Conservation (phyloP, 306 rosid species). For the Dryas drummondii region DNA sequence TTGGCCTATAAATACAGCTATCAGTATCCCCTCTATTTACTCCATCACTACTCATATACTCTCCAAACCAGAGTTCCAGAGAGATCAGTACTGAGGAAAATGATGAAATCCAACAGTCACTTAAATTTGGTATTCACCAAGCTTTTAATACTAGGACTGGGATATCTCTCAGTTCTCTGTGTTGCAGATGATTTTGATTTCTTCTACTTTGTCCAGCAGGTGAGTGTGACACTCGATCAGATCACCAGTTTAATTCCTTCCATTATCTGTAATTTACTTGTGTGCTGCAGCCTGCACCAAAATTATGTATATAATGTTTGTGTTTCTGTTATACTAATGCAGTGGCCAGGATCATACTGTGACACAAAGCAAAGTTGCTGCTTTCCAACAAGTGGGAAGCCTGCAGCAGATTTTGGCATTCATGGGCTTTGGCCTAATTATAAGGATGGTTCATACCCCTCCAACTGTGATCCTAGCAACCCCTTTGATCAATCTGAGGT, state of each 20-base stretch:
- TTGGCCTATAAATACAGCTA: conserved; percentile 32
- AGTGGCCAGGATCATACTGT: conserved; percentile 89
- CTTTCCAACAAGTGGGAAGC: conserved; percentile 71
- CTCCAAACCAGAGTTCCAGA: neutral
- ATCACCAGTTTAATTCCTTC: too few relatives aligned
- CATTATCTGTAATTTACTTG: too few relatives aligned
- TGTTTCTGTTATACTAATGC: neutral
- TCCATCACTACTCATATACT: neutral
- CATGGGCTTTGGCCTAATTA: conserved; percentile 82
- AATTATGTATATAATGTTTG: neutral
- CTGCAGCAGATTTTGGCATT: conserved; percentile 62
- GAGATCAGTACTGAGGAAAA: neutral
- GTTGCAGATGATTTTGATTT: conserved; percentile 65
- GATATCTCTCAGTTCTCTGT: conserved; percentile 44
- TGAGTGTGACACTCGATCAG: neutral
- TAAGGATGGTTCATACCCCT: conserved; percentile 68
- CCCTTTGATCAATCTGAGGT: conserved; percentile 73
- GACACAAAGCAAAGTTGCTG: conserved; percentile 69
- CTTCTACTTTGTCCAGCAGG: conserved; percentile 90
- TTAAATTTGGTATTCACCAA: conserved; percentile 26
- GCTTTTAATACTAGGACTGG: conserved; percentile 50
- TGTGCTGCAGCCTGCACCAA: too few relatives aligned
- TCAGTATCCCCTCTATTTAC: neutral
- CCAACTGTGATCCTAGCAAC: conserved; percentile 65
- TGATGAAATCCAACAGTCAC: conserved; percentile 34